Evolutionary conservation across 371 early-diverging fungal genomes (phyloP).

Genomic region (Lichtheimia hyalospora): DNA sequence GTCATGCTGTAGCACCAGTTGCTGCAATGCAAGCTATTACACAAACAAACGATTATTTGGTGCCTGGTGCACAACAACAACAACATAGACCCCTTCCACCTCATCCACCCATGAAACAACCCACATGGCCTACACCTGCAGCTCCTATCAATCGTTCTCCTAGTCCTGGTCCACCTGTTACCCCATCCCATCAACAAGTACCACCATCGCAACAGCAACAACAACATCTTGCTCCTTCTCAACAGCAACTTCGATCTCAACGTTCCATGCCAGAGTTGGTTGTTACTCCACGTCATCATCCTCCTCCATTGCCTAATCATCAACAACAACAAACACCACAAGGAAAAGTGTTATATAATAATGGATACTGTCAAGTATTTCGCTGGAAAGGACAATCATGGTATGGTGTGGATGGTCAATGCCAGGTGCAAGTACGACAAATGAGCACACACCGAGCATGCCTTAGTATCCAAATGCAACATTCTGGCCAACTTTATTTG

Average conservation of each 20-base stretch:
- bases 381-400: slow-evolving; percentile 50
- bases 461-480: slow-evolving; percentile 31
- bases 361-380: slow-evolving; percentile 34
- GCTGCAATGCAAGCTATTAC: slow-evolving; percentile 20
- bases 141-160: slow-evolving; percentile 1
- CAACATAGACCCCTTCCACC: slow-evolving; percentile 1
- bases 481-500: slow-evolving; percentile 33
- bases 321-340: slow-evolving; percentile 13
- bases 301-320: slow-evolving; percentile 4
- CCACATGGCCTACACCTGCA: neutral
- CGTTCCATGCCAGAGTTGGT: slow-evolving; percentile 7
- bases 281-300: slow-evolving; percentile 16
- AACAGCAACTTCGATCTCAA: slow-evolving; percentile 1
- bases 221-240: neutral
- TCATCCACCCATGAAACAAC: slow-evolving; percentile 2
- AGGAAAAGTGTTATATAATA: slow-evolving; percentile 21
- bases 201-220: slow-evolving; percentile 4
- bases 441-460: slow-evolving; percentile 31
- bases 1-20: slow-evolving; percentile 16
- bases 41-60: slow-evolving; percentile 1
- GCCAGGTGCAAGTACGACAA: slow-evolving; percentile 41
- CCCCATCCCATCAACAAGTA: neutral
- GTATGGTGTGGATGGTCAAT: slow-evolving; percentile 42
- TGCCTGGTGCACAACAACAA: slow-evolving; percentile 5
- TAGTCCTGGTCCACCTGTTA: neutral